Base-by-base conservation (phyloP, 805 yeast species). In the Candida oleophila region DNA sequence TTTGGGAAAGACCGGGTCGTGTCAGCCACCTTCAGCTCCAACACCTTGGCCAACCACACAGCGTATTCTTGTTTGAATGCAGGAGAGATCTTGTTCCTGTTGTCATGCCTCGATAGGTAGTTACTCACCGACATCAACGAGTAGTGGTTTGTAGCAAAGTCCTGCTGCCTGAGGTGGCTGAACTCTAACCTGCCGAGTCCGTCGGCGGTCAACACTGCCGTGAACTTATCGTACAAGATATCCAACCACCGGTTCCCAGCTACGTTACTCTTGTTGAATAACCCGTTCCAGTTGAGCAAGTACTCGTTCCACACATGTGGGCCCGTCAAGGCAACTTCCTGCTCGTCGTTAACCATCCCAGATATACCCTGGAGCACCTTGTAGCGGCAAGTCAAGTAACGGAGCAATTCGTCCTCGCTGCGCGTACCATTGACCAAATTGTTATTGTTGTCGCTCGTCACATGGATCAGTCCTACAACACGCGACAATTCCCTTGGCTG, bases 161-260 rank as follows among this genome's bases (percentile, higher is more conserved):
- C 48, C 22, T 49, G 55, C 12, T 41, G 34, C 4, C 43, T 37
- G 30, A 64, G 45, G 22, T 54, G 59, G 22, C 46, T 40, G 4
- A 57, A 19, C 33, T 48, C 47, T 3, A 51, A 47, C 19, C 39
- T 41, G 41, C 55, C 59, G 2, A 47, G 43, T 33, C 60, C 65
- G 19, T 52, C 52, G 15, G 47, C 46, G 8, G 62, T 50, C 44
- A 59, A 54, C 18, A 41, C 43, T 18, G 33, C 25, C 8, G 63
- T 55, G 11, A 62, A 53, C 45, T 49, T 51, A 21, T 38, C 50
- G 46, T 57, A 59, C 28, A 71, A 50, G 16, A 60, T 49, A 16
- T 61, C 65, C 9, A 63, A 52, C 77, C 77, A 72, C 33, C 57
- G 49, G 41, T 60, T 61, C 4, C 67, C 68, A 3, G 70, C 65